Evolutionary conservation across 2,329 filamentous ascomycete species (phyloP), one percentile per base, ranked within the genome.

Genomic region (Periconia digitata): DNA sequence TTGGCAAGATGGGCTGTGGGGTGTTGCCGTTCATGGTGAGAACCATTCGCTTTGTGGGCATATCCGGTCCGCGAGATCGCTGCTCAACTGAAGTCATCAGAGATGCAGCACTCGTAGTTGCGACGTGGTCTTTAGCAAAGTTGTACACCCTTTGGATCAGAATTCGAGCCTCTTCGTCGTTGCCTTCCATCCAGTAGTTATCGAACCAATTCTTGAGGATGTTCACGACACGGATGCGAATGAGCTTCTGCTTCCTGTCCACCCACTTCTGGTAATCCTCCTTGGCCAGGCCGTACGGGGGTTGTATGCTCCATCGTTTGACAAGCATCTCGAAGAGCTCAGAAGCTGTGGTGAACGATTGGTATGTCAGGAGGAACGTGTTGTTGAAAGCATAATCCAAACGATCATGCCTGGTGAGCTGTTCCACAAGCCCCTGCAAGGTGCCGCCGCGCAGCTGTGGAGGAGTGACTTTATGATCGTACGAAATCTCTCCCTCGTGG

Each of bases 121-220:
- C 94, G 54, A 97, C 89, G 0, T 89, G 91, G 59, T 96, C 91
- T 61, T 89, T 89, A 2, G 92, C 92, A 70, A 99, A 99, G 22
- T 85, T 85, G 74, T 92, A 91, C 8, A 97, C 90, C 56, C 92
- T 85, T 50, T 90, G 86, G 55, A 99, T 90, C 35, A 99, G 79
- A 58, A 90, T 84, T 69, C 85, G 90, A 39, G 86, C 95, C 40
- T 89, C 85, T 43, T 92, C 89, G 64, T 86, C 92, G 54, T 87
- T 85, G 41, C 91, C 89, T 68, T 99, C 94, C 91, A 97, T 96
- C 94, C 94, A 99, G 71, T 94, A 97, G 61, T 88, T 92, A 67
- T 97, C 94, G 59, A 99, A 94, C 94, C 94, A 99, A 72, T 85
- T 95, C 79, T 97, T 97, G 40, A 99, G 76, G 55, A 96, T 97